phyloP scores from a whole-genome alignment of 2,329 filamentous ascomycete genomes.

The Trichoderma sp. region DNA sequence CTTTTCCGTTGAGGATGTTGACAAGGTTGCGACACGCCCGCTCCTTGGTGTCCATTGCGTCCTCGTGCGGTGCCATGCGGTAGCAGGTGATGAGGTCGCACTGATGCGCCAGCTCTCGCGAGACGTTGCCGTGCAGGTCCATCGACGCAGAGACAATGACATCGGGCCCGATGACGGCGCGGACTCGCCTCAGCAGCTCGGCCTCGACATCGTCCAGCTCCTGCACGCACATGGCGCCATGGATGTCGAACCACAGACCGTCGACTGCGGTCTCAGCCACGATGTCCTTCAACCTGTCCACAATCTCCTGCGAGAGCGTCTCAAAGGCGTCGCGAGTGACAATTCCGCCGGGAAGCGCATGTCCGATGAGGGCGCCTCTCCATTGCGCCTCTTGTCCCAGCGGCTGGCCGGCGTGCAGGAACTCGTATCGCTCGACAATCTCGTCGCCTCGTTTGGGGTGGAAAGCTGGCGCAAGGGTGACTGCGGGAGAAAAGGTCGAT shows the following conservation, averaged over 20 bases:
- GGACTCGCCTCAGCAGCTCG: constrained; percentile 50
- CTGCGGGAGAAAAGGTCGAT: constrained; percentile 55
- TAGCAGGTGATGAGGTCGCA: constrained; percentile 57
- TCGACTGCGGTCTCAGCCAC: constrained; percentile 42
- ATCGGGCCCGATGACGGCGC: constrained; percentile 48
- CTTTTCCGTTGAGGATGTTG: constrained; percentile 39
- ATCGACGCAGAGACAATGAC: constrained; percentile 57
- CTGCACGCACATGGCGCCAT: constrained; percentile 59
- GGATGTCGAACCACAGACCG: constrained; percentile 59
- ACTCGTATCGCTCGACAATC: constrained; percentile 49
- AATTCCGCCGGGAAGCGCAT: constrained; percentile 53
- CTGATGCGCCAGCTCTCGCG: constrained; percentile 50
- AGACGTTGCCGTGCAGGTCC: constrained; percentile 60
- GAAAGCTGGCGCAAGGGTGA: constrained; percentile 53
- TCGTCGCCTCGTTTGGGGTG: constrained; percentile 49
- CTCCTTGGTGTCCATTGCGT: constrained; percentile 53
- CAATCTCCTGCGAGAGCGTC: constrained; percentile 46
- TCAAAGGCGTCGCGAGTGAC: constrained; percentile 52
- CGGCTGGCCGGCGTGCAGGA: constrained; percentile 46
- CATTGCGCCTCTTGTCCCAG: constrained; percentile 50
- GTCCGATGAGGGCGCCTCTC: constrained; percentile 55
- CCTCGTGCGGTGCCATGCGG: constrained; percentile 55
- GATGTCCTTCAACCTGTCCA: constrained; percentile 45
- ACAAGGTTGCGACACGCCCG: constrained; percentile 55
- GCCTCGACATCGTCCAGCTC: constrained; percentile 52